Evolutionary conservation across 768 basidiomycete species (phyloP).

Genomic region (Auricularia heimuer): DNA sequence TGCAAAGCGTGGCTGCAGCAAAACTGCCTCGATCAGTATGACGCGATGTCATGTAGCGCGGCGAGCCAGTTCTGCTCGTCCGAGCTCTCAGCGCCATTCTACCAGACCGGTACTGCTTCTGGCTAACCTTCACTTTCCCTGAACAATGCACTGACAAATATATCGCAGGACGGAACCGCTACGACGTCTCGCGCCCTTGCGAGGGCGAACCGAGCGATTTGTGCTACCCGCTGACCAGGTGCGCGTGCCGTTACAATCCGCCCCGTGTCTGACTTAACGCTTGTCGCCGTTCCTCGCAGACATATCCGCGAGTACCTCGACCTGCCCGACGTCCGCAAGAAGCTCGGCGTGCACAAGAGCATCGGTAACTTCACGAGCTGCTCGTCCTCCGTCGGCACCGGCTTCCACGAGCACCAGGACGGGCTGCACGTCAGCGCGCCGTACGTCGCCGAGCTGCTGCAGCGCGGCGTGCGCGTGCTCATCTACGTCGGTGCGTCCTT

Average conservation of each 20-base stretch:
- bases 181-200: constrained; percentile 60
- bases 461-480: neutral
- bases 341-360: constrained; percentile 52
- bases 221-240: constrained; percentile 53
- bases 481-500: constrained; percentile 1
- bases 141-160: constrained; percentile 12
- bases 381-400: constrained; percentile 32
- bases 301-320: neutral
- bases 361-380: constrained; percentile 35
- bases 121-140: constrained; percentile 13
- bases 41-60: constrained; percentile 33
- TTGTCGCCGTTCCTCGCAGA: constrained; percentile 1
- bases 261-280: no score
- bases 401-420: constrained; percentile 42
- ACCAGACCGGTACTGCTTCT: neutral
- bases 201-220: constrained; percentile 39
- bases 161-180: constrained; percentile 40
- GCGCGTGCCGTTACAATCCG: constrained; percentile 4
- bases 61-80: constrained; percentile 31
- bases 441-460: neutral
- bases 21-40: constrained; percentile 34
- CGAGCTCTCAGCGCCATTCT: constrained; percentile 33
- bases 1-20: constrained; percentile 31
- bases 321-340: neutral
- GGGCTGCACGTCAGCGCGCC: constrained; percentile 10